phyloP scores from a whole-genome alignment of 1,284 basidiomycete species.

The Hemileia vastatrix region DNA sequence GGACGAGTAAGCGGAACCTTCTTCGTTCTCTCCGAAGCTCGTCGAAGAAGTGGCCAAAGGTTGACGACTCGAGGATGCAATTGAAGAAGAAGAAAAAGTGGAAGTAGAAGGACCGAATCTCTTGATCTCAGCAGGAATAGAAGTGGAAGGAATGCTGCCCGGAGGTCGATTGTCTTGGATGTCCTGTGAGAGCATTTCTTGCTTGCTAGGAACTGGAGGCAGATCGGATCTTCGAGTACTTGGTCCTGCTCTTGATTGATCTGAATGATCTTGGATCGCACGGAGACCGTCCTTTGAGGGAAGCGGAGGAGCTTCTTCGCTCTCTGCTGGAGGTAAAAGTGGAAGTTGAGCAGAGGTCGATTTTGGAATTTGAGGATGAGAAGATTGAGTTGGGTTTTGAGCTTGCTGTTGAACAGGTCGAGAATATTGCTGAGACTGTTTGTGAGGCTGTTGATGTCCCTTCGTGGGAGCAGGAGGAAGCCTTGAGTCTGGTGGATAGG shows the following conservation, averaged over 20 bases:
- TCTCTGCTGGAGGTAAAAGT: neutral
- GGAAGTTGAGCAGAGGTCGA: neutral
- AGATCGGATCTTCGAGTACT: neutral
- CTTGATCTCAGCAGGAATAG: no score
- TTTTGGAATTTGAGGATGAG: neutral
- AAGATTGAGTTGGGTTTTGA: neutral
- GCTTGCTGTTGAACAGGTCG: neutral
- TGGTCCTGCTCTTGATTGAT: neutral
- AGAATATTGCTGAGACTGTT: neutral
- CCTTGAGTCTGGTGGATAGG: neutral
- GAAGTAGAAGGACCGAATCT: no score
- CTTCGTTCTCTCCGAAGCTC: no score
- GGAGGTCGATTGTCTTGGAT: neutral
- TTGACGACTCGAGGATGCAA: no score
- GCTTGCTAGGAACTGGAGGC: neutral
- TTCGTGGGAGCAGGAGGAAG: neutral
- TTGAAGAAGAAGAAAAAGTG: no score
- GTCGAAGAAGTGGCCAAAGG: no score
- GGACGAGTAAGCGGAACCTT: no score
- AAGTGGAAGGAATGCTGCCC: no score
- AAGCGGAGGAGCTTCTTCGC: neutral
- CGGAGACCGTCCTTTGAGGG: neutral
- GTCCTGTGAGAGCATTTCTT: neutral
- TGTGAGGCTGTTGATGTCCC: neutral
- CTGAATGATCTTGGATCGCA: neutral